phyloP scores from a whole-genome alignment of 345 rosid species.

The Hypericum perforatum region DNA sequence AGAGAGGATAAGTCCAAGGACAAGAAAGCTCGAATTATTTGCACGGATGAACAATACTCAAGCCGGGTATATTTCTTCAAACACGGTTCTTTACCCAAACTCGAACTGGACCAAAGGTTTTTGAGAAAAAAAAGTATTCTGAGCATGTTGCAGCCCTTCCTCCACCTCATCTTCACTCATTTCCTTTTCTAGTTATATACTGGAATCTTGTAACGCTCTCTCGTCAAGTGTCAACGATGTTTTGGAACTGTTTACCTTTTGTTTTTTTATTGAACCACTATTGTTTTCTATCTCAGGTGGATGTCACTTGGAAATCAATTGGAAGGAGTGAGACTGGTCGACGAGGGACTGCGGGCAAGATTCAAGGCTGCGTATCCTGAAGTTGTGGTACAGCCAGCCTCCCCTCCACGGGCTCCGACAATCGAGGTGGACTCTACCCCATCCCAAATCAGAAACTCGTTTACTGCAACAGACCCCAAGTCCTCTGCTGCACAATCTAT shows the following conservation, averaged over 20 bases:
- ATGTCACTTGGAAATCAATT: slow-evolving; percentile 92
- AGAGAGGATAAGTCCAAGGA: slow-evolving; percentile 94
- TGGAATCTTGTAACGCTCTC: too few species aligned
- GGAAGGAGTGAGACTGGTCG: slow-evolving; percentile 74
- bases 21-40: slow-evolving; percentile 86
- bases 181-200: too few species aligned
- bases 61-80: slow-evolving; percentile 53
- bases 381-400: slow-evolving; percentile 66
- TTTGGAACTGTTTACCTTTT: neutral
- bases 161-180: too few species aligned
- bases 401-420: slow-evolving; percentile 76
- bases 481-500: slow-evolving; percentile 17
- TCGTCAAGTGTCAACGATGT: neutral
- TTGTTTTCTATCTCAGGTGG: slow-evolving; percentile 45
- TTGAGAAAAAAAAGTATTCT: too few species aligned
- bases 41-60: slow-evolving; percentile 99
- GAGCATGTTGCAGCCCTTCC: too few species aligned
- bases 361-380: slow-evolving; percentile 94
- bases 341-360: slow-evolving; percentile 87
- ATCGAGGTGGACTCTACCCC: slow-evolving; percentile 55
- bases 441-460: slow-evolving; percentile 39
- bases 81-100: neutral
- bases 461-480: slow-evolving; percentile 30
- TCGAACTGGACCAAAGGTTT: neutral
- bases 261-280: neutral